Evolutionary conservation across 1,284 basidiomycete species (phyloP).

Genomic region (Cutaneotrichosporon mucoides): DNA sequence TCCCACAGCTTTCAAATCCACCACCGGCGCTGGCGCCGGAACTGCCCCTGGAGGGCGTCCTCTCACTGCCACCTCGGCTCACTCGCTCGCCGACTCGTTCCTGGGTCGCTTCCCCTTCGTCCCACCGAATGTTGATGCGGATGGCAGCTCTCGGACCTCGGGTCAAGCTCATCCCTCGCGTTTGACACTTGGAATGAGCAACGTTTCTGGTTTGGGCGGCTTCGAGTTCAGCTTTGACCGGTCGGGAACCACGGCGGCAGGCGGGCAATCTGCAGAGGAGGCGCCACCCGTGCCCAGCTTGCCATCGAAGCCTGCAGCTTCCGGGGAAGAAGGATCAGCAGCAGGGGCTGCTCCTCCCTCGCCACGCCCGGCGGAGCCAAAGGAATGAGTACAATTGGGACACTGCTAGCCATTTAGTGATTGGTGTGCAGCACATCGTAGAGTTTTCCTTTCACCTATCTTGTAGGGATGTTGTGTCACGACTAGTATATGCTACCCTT

Average conservation of each 20-base stretch:
- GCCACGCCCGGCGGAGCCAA: neutral
- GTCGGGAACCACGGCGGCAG: no score
- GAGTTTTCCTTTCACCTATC: neutral
- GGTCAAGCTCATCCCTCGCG: conserved; percentile 8
- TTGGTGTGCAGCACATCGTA: neutral
- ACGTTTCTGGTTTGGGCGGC: conserved; percentile 36
- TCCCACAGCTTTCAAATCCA: conserved; percentile 1
- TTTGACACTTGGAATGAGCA: conserved; percentile 31
- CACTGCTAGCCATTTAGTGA: no score
- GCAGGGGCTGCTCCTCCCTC: neutral
- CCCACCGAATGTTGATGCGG: conserved; percentile 32
- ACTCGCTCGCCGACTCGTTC: conserved; percentile 41
- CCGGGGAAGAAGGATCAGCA: no score
- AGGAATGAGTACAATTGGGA: no score
- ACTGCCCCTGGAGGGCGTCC: conserved; percentile 10
- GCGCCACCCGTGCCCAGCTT: neutral
- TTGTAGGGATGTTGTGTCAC: conserved; percentile 4
- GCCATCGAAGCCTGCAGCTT: no score
- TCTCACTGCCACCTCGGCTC: conserved; percentile 23
- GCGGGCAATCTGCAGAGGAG: neutral
- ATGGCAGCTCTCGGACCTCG: neutral
- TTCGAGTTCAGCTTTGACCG: conserved; percentile 40
- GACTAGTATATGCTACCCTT: neutral
- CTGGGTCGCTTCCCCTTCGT: conserved; percentile 45
- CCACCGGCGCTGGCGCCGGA: conserved; percentile 2